Conservation (phyloP, 176 grass and related monocot genomes). For the Tillandsia fasciculata region DNA sequence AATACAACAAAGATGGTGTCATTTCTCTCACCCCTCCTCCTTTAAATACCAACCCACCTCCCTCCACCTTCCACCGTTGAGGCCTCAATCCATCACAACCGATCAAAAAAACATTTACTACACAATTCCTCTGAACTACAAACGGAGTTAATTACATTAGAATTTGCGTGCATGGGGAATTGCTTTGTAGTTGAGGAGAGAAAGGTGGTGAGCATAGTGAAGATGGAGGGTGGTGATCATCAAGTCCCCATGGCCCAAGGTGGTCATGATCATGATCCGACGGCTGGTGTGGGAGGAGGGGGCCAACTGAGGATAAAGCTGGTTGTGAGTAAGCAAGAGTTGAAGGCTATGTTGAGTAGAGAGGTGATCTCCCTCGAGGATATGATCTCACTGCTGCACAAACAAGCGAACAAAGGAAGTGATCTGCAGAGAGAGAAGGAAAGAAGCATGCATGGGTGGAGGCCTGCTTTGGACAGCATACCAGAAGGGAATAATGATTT, state of each 20-base stretch:
- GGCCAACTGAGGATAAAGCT: conserved; percentile 56
- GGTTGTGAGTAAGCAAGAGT: conserved; percentile 60
- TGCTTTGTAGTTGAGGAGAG: conserved; percentile 36
- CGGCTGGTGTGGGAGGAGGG: conserved; percentile 14
- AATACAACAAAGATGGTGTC: neutral
- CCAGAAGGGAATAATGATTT: conserved; percentile 42
- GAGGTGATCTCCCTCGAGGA: conserved; percentile 29
- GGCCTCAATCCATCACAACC: neutral
- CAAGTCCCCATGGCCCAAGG: neutral
- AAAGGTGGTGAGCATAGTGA: conserved; percentile 32
- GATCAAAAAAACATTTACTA: neutral
- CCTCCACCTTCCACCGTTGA: conserved; percentile 7
- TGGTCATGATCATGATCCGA: conserved; percentile 1
- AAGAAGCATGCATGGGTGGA: conserved; percentile 30
- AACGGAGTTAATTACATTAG: neutral
- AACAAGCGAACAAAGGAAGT: neutral
- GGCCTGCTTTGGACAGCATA: conserved; percentile 60
- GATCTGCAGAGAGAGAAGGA: conserved; percentile 1
- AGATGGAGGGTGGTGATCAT: conserved; percentile 21
- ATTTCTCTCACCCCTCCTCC: neutral
- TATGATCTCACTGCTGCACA: conserved; percentile 34
- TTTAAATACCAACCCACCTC: conserved; percentile 25
- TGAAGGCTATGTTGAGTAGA: conserved; percentile 42
- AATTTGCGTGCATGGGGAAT: conserved; percentile 42
- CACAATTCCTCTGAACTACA: neutral